These are phyloP conservation scores for Davidsoniella australis DNA, from an alignment of 2,329 filamentous ascomycete species.

Conservation along the genomic window DNA sequence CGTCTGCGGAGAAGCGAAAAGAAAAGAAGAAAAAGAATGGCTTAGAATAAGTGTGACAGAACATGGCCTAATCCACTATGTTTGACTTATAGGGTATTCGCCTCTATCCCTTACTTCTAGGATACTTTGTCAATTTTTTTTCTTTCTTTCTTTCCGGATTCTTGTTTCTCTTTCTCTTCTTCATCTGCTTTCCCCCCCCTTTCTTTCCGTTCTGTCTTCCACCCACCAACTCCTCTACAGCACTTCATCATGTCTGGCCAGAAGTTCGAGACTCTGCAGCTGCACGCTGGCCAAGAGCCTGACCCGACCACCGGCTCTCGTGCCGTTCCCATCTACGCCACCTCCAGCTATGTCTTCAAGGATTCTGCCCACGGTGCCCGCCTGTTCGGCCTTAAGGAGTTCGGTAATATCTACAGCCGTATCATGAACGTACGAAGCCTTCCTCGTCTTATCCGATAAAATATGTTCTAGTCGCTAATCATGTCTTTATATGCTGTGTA, in stretches of 20 bases:
- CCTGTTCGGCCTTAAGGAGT: constrained; percentile 91
- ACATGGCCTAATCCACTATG: too few relatives aligned
- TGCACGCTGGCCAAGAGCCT: constrained; percentile 68
- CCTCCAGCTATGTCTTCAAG: constrained; percentile 87
- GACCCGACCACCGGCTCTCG: constrained; percentile 72
- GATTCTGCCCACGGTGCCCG: constrained; percentile 89
- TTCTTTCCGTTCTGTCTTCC: constrained; percentile 2
- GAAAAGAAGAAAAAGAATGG: too few relatives aligned
- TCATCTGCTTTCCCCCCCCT: constrained; percentile 5
- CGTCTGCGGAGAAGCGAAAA: too few relatives aligned
- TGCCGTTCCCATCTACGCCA: constrained; percentile 90
- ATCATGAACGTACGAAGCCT: constrained; percentile 62
- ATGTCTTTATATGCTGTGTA: background rate
- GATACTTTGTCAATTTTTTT: too few relatives aligned
- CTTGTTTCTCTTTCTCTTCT: constrained; percentile 11
- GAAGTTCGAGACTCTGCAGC: constrained; percentile 70
- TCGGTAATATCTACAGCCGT: constrained; percentile 94
- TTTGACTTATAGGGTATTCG: background rate
- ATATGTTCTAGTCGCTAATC: background rate
- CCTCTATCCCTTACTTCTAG: background rate
- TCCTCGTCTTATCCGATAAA: background rate
- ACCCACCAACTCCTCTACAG: constrained; percentile 12
- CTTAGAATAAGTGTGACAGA: too few relatives aligned
- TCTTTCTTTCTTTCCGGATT: background rate
- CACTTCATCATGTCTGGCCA: constrained; percentile 24